phyloP scores from a whole-genome alignment of 192 early-diverging fungal species.

The Backusella liffmaniae region DNA sequence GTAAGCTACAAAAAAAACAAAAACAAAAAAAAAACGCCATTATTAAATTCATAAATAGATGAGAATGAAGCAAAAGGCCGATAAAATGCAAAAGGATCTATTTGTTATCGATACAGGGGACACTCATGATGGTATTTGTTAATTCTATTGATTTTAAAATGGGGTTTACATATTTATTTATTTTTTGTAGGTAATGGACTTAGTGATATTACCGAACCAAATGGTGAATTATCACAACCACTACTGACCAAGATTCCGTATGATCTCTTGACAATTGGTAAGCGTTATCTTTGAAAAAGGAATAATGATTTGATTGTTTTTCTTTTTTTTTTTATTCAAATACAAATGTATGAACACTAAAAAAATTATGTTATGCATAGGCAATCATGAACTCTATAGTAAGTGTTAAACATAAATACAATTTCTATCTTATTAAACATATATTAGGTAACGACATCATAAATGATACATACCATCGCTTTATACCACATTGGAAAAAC shows the following conservation, averaged over 20 bases:
- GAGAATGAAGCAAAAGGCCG: conserved; percentile 48
- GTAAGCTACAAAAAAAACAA: conserved; percentile 20
- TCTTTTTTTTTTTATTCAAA: not conserved
- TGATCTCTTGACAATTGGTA: conserved; percentile 39
- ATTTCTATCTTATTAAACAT: not conserved
- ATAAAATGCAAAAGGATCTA: conserved; percentile 43
- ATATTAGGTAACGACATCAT: conserved; percentile 29
- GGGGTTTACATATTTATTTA: not conserved
- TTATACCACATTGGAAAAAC: conserved; percentile 33
- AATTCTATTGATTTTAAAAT: not conserved
- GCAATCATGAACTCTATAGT: conserved; percentile 43
- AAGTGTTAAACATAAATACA: not conserved
- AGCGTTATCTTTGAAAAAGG: not conserved
- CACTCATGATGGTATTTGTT: conserved; percentile 38
- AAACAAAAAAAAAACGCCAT: not conserved
- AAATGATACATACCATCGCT: conserved; percentile 16
- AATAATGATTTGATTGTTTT: not conserved
- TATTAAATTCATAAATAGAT: conserved; percentile 6
- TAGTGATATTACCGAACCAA: conserved; percentile 31
- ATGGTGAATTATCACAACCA: conserved; percentile 38
- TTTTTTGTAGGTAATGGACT: conserved; percentile 39
- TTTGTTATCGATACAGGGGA: conserved; percentile 56
- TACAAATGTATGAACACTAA: no score
- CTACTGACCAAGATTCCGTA: conserved; percentile 37
- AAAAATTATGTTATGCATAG: conserved; percentile 6